Base-by-base conservation (phyloP, 768 basidiomycete genomes). In the Termitomyces sp. region DNA sequence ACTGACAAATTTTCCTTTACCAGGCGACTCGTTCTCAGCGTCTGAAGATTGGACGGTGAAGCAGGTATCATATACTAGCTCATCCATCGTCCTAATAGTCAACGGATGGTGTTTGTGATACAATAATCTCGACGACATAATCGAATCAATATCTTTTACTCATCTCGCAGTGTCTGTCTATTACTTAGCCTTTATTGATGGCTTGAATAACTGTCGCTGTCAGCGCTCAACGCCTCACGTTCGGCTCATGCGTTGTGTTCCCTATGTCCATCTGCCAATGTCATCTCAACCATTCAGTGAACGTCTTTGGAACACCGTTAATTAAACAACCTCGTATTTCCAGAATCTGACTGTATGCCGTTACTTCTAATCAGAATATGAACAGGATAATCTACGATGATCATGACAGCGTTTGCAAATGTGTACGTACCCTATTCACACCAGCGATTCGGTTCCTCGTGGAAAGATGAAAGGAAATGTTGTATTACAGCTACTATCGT, bases 21-120 rank as follows among this genome's bases (percentile, higher is more conserved):
- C 51, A 84, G 82, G 74, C 78, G 54, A 85, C 82, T 44, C 80
- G 80, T 34, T 64, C 75, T 13, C 50, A 65, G 40, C 68, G 74
- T 36, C 56, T 75, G 54, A 75, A 72, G 70, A 62, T 72, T 34
- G 71, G 72, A 62, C 68, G 67, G 63, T 75, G 50, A 65, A 42
- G 37, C 53, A 37, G 57, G 42, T 40, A 13, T 52, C 51, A 51
- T 33, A 47, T 55, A 45, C 32, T 49, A 58, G 52, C 16, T 43
- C 51, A 33, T 37, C 32, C n/a, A 48, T 55, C 24, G 22, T 45
- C 51, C 47, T 51, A 55, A 33, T 43, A 27, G 42, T 53, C 51
- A 22, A 47, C 56, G 49, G 40, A 60, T 40, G 50, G 51, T 52
- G 50, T 56, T 43, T 58, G 47, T 62, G 56, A 48, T 54, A 59